phyloP scores from a whole-genome alignment of 371 early-diverging fungal species.

The Homolaphlyctis polyrhiza region DNA sequence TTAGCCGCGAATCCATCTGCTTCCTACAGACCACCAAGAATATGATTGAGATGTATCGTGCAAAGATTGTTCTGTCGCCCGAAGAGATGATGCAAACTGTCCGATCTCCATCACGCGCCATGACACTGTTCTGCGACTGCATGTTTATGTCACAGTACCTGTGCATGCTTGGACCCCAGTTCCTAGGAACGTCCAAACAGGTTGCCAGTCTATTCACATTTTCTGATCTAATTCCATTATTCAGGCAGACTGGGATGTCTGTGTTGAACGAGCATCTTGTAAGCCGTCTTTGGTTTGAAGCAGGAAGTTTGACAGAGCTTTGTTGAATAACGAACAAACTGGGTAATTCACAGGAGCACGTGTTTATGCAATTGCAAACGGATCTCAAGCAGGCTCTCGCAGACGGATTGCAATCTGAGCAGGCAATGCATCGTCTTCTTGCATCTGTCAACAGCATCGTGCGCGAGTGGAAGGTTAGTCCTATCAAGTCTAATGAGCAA shows the following conservation, averaged over 20 bases:
- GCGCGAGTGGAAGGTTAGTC: too few relatives aligned
- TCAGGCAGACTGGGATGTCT: background rate
- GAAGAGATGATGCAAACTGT: background rate
- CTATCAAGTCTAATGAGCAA: too few relatives aligned
- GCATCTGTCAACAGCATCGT: too few relatives aligned
- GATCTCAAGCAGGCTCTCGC: too few relatives aligned
- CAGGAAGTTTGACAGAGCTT: too few relatives aligned
- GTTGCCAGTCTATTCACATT: background rate
- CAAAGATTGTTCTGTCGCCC: background rate
- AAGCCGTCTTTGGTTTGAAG: too few relatives aligned
- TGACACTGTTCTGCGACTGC: slow-evolving; percentile 3
- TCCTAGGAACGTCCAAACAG: background rate
- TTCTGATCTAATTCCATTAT: background rate
- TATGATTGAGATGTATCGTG: background rate
- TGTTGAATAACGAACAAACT: too few relatives aligned
- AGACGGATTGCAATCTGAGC: too few relatives aligned
- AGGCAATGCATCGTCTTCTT: too few relatives aligned
- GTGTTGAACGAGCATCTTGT: background rate
- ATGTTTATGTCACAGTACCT: background rate
- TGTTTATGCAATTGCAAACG: too few relatives aligned
- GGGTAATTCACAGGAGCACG: too few relatives aligned
- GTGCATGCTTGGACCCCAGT: background rate
- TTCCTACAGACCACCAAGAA: slow-evolving; percentile 1
- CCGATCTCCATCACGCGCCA: background rate
- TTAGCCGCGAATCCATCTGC: too few relatives aligned